These are phyloP conservation scores for Xylaria sp. DNA, from an alignment of 2,329 filamentous ascomycete genomes.

Conservation along the genomic window DNA sequence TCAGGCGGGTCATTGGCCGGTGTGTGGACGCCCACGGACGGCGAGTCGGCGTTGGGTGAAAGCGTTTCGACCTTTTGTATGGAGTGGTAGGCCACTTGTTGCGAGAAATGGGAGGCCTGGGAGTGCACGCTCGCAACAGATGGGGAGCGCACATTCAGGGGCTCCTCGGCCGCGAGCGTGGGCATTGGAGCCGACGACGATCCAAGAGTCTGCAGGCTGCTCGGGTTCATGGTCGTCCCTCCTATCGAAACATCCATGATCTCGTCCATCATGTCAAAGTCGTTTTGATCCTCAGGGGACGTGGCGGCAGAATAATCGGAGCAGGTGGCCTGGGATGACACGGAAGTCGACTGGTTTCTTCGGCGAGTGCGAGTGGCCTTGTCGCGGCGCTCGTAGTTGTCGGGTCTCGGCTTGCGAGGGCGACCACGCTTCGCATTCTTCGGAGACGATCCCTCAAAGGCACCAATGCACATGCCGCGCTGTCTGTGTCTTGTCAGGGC, in stretches of 20 bases:
- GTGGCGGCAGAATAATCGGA: conserved; percentile 52
- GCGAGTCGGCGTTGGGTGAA: conserved; percentile 21
- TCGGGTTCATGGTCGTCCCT: conserved; percentile 36
- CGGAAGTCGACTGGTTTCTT: conserved; percentile 50
- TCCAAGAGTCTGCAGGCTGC: conserved; percentile 31
- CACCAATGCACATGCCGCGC: conserved; percentile 92
- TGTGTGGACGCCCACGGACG: conserved; percentile 43
- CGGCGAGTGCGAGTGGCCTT: conserved; percentile 52
- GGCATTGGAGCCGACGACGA: conserved; percentile 40
- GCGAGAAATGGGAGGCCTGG: conserved; percentile 41
- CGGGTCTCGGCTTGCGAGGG: conserved; percentile 57
- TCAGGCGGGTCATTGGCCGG: conserved; percentile 55
- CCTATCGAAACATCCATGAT: conserved; percentile 43
- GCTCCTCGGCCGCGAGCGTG: conserved; percentile 26
- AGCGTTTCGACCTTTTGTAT: conserved; percentile 35
- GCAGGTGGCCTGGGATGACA: conserved; percentile 50
- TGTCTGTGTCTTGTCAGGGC: conserved; percentile 91
- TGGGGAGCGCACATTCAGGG: conserved; percentile 37
- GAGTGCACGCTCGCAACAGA: conserved; percentile 40
- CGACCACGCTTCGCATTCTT: conserved; percentile 59
- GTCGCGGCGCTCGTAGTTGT: conserved; percentile 50
- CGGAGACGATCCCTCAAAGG: conserved; percentile 71
- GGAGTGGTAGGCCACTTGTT: conserved; percentile 31
- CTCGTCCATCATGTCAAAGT: conserved; percentile 44
- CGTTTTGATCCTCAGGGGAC: conserved; percentile 40